Evolutionary conservation across 495 filamentous ascomycete genomes (phyloP).

Genomic region (Daldinia concentrica): DNA sequence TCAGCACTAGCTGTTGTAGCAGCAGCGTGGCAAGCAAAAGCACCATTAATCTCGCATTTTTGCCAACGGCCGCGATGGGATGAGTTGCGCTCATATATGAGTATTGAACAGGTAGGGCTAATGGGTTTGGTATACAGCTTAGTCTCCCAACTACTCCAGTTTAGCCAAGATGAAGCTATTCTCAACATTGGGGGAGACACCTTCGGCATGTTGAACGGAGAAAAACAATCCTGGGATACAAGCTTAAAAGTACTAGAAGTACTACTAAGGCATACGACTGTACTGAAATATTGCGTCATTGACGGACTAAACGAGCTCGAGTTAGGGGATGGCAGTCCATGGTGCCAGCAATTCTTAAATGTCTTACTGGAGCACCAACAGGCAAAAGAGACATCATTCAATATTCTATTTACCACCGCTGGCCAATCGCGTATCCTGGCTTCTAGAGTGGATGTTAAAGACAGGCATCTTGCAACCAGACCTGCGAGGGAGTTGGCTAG

Average conservation of each 20-base stretch:
- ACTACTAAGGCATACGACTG: background rate
- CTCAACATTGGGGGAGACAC: slow-evolving; percentile 1
- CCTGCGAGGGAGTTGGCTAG: slow-evolving; percentile 16
- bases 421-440: slow-evolving; percentile 22
- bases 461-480: slow-evolving; percentile 7
- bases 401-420: slow-evolving; percentile 17
- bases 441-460: background rate
- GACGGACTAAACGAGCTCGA: slow-evolving; percentile 20
- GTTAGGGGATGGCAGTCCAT: slow-evolving; percentile 8
- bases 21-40: slow-evolving; percentile 14
- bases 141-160: slow-evolving; percentile 13
- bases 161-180: background rate
- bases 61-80: slow-evolving; percentile 6
- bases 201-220: background rate
- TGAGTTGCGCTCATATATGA: background rate
- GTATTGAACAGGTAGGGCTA: slow-evolving; percentile 12
- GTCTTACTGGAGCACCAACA: slow-evolving; percentile 6
- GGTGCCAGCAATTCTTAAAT: slow-evolving; percentile 13
- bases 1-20: slow-evolving; percentile 15
- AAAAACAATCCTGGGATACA: background rate
- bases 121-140: slow-evolving; percentile 18
- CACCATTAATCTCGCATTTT: slow-evolving; percentile 14
- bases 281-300: slow-evolving; percentile 16
- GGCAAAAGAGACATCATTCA: background rate
- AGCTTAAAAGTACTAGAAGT: background rate